Conservation (phyloP, 2,329 filamentous ascomycete species). For the Capronia americana region DNA sequence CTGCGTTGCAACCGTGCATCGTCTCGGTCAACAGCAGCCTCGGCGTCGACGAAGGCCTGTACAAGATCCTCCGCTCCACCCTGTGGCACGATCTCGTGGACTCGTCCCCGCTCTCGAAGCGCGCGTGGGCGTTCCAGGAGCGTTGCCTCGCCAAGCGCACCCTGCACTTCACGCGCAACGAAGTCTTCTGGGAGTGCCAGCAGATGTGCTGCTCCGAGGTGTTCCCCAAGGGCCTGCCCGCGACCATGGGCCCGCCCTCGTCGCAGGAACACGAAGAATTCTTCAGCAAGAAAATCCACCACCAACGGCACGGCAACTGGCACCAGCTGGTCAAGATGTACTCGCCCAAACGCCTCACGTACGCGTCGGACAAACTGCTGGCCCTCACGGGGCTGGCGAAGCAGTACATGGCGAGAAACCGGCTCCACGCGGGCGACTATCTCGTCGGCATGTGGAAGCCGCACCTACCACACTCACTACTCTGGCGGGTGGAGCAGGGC, state of each 20-base stretch:
- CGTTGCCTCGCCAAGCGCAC: slow-evolving; percentile 41
- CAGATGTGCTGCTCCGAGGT: slow-evolving; percentile 41
- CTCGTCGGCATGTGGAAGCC: slow-evolving; percentile 39
- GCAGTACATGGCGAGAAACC: slow-evolving; percentile 39
- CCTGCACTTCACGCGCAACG: slow-evolving; percentile 41
- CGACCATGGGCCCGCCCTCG: slow-evolving; percentile 34
- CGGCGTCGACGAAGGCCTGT: slow-evolving; percentile 38
- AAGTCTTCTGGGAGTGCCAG: slow-evolving; percentile 43
- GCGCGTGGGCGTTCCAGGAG: slow-evolving; percentile 42
- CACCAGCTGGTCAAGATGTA: slow-evolving; percentile 40
- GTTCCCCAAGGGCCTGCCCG: slow-evolving; percentile 40
- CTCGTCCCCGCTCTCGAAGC: slow-evolving; percentile 36
- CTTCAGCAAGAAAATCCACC: slow-evolving; percentile 39
- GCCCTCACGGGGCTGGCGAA: slow-evolving; percentile 37
- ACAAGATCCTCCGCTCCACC: slow-evolving; percentile 39
- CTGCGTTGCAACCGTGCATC: slow-evolving; percentile 37
- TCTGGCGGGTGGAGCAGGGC: slow-evolving; percentile 38
- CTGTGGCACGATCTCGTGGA: slow-evolving; percentile 41
- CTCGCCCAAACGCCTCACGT: slow-evolving; percentile 36
- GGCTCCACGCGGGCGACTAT: slow-evolving; percentile 37
- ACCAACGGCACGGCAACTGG: slow-evolving; percentile 40
- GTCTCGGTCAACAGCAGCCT: slow-evolving; percentile 33
- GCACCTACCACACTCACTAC: slow-evolving; percentile 36
- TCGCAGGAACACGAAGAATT: slow-evolving; percentile 31
- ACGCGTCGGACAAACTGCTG: slow-evolving; percentile 39